Evolutionary conservation across 1,284 basidiomycete species (phyloP), one percentile per base, ranked within the genome.

Genomic region (Pholiota adiposa): DNA sequence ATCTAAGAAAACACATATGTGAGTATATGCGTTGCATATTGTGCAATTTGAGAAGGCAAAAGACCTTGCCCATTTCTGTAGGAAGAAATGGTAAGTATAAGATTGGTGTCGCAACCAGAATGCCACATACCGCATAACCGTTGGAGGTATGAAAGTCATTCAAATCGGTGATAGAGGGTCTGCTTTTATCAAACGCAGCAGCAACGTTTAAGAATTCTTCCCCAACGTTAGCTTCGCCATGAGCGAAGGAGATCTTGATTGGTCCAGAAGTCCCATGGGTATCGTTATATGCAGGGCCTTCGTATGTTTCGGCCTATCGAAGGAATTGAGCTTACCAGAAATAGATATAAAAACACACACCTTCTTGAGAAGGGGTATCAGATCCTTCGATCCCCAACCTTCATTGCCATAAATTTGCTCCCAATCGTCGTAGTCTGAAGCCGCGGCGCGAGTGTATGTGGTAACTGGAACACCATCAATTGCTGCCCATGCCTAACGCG

Each of bases 351-450:
- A 21, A 3, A 2, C 6, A 12, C 65, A 7, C 48, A 83, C 84
- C 77, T 85, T 83, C 60, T 73, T 78, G 14, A 86, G 63, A 3
- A 85, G 69, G 0, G 86, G 83, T 27, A 86, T 75, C 8, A 86
- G 65, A 38, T 80, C 70, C 33, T 76, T 73, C 0, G 81, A 81
- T 8, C 82, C 76, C 85, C 85, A 87, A 0, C 84, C 85, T 12
- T 73, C 67, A 61, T 87, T 86, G 0, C 74, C 73, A 19, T 82
- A 69, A 0, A 71, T 65, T 0, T 48, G 72, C 58, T 79, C 78
- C 85, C 85, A 86, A 55, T 79, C 83, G 48, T 86, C 82, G 55
- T 81, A 86, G 65, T 87, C 85, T 0, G 85, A 85, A 1, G 82
- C 78, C 6, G 79, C 70, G 0, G 80, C 79, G 9, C 86, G 80